phyloP scores from a whole-genome alignment of 371 early-diverging fungal species.

The Lichtheimia ornata region DNA sequence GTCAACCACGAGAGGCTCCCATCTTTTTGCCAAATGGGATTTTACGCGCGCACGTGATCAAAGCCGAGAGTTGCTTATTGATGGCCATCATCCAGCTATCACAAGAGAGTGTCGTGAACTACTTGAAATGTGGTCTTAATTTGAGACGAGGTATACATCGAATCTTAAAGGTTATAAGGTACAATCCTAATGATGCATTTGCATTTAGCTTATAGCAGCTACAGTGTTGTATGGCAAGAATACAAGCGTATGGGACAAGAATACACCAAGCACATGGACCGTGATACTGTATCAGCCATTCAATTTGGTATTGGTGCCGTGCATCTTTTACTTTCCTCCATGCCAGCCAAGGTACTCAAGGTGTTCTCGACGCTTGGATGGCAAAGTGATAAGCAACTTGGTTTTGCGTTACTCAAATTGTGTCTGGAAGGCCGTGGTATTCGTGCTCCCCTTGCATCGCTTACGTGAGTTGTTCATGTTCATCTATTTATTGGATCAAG shows the following conservation, averaged over 20 bases:
- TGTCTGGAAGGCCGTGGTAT: conserved; percentile 58
- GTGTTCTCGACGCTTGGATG: conserved; percentile 57
- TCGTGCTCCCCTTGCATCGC: conserved; percentile 58
- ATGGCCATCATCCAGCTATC: conserved; percentile 58
- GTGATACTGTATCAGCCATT: conserved; percentile 48
- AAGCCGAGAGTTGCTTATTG: conserved; percentile 58
- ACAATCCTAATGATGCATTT: neutral
- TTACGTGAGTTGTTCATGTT: conserved; percentile 41
- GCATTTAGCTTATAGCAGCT: conserved; percentile 41
- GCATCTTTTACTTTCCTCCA: conserved; percentile 57
- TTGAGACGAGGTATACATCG: conserved; percentile 55
- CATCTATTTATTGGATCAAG: no score
- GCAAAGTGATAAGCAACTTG: conserved; percentile 59
- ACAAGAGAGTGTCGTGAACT: conserved; percentile 60
- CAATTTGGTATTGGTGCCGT: conserved; percentile 64
- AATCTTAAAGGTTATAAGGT: neutral
- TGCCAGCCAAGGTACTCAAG: conserved; percentile 60
- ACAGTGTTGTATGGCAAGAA: conserved; percentile 52
- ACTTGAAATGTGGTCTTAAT: conserved; percentile 62
- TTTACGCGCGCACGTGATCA: conserved; percentile 58
- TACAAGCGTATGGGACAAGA: conserved; percentile 55
- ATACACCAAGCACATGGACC: conserved; percentile 45
- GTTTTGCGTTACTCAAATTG: conserved; percentile 56
- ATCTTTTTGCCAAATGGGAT: conserved; percentile 55
- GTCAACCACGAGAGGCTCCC: conserved; percentile 18